Conservation (phyloP, 352 stramenopile species). For the Aphanomyces cochlioides region DNA sequence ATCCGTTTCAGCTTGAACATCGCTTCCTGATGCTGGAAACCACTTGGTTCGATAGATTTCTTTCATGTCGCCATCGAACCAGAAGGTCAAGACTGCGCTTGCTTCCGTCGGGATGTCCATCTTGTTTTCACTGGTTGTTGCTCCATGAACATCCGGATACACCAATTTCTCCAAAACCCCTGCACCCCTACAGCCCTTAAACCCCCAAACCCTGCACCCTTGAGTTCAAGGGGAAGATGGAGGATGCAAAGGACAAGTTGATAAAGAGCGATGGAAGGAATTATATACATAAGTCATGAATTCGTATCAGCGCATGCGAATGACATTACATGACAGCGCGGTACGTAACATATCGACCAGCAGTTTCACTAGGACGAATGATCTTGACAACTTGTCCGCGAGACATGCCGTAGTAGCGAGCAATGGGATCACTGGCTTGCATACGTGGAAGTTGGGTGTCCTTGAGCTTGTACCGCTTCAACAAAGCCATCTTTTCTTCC, state of each 20-base stretch:
- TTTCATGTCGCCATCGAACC: slow-evolving; percentile 50
- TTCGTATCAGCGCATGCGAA: too few relatives aligned
- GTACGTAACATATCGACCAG: slow-evolving; percentile 99
- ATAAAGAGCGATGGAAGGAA: too few relatives aligned
- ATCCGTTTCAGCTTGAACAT: slow-evolving; percentile 47
- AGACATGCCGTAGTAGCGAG: slow-evolving; percentile 90
- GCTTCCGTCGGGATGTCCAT: neutral
- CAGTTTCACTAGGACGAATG: slow-evolving; percentile 98
- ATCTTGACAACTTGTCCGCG: slow-evolving; percentile 99
- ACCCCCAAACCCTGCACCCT: too few relatives aligned
- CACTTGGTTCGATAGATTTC: slow-evolving; percentile 59
- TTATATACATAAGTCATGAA: too few relatives aligned
- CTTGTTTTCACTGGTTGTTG: slow-evolving; percentile 1
- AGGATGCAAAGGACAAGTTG: too few relatives aligned
- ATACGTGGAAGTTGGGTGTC: slow-evolving; percentile 99
- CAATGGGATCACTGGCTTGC: slow-evolving; percentile 98
- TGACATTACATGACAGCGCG: slow-evolving; percentile 94
- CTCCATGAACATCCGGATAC: too few relatives aligned
- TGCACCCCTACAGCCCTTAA: too few relatives aligned
- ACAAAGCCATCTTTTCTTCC: slow-evolving; percentile 96
- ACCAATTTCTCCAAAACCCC: too few relatives aligned
- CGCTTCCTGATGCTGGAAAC: slow-evolving; percentile 54
- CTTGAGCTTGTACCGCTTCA: slow-evolving; percentile 99
- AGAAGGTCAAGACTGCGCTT: slow-evolving; percentile 47
- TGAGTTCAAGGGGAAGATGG: too few relatives aligned